These are phyloP conservation scores for Trifolium subterraneum DNA, from an alignment of 306 rosid species.

Conservation along the genomic window DNA sequence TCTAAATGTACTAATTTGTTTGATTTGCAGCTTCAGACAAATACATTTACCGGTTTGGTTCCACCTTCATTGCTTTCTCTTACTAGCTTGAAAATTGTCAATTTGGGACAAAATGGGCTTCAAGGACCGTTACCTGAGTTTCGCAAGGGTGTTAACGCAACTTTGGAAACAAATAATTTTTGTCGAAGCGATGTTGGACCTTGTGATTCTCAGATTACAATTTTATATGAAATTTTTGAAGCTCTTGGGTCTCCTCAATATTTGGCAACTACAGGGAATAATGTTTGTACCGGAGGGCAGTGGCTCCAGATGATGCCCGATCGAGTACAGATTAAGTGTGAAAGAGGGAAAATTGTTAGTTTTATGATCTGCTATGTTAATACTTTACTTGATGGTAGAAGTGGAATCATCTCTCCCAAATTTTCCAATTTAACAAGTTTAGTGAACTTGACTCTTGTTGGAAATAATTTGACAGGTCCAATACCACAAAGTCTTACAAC, in stretches of 20 bases:
- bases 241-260: background rate
- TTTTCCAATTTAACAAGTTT: slow-evolving; percentile 50
- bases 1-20: background rate
- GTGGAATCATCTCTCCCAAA: background rate
- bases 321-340: background rate
- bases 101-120: slow-evolving; percentile 62
- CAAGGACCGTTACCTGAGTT: slow-evolving; percentile 72
- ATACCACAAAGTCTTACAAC: slow-evolving; percentile 55
- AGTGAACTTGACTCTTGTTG: slow-evolving; percentile 13
- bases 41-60: slow-evolving; percentile 41
- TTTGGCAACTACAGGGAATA: background rate
- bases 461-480: slow-evolving; percentile 60
- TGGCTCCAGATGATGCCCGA: background rate
- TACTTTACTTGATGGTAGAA: background rate
- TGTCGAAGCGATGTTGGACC: slow-evolving; percentile 59
- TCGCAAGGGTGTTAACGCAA: slow-evolving; percentile 39
- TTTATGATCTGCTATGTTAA: background rate
- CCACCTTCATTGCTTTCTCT: slow-evolving; percentile 54
- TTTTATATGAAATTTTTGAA: slow-evolving; percentile 17
- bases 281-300: background rate
- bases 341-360: background rate
- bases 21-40: background rate
- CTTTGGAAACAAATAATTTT: slow-evolving; percentile 59
- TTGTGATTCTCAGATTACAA: background rate
- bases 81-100: slow-evolving; percentile 50